Percentiles rank a stretch among this genome's conserved stretches.
These are phyloP conservation scores for Fraxinus xanthoxyloides DNA, from an alignment of 305 asterid species.

Conservation along the genomic window DNA sequence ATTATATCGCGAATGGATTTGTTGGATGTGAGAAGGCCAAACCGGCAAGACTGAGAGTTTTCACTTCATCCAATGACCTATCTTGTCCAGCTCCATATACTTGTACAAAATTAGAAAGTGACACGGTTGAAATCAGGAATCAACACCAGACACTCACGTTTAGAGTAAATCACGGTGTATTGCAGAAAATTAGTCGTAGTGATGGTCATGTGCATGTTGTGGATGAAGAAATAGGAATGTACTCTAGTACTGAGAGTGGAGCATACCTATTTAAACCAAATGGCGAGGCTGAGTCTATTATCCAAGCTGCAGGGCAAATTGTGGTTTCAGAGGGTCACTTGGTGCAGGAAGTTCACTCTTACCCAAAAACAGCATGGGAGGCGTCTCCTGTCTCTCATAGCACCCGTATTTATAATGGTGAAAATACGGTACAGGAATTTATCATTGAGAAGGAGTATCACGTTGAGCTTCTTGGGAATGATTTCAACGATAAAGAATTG, in stretches of 20 bases:
- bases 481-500: constrained; percentile 63
- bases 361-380: constrained; percentile 68
- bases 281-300: constrained; percentile 70
- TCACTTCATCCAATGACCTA: constrained; percentile 35
- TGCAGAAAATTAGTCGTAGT: constrained; percentile 54
- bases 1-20: constrained; percentile 89
- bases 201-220: constrained; percentile 54
- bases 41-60: constrained; percentile 57
- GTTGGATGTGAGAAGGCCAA: constrained; percentile 97
- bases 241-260: constrained; percentile 87
- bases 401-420: constrained; percentile 68
- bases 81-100: constrained; percentile 72
- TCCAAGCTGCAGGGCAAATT: constrained; percentile 54
- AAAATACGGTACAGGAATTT: constrained; percentile 62
- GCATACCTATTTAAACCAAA: constrained; percentile 88
- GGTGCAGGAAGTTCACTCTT: constrained; percentile 76
- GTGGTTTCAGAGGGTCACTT: constrained; percentile 77
- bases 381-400: constrained; percentile 76
- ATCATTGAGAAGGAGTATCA: constrained; percentile 92
- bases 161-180: constrained; percentile 52
- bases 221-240: constrained; percentile 74
- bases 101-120: constrained; percentile 66
- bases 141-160: constrained; percentile 62
- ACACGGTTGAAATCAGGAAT: constrained; percentile 59
- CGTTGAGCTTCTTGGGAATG: constrained; percentile 74